Conservation (phyloP, 176 grass and related monocot genomes). For the Rhynchospora pubera region DNA sequence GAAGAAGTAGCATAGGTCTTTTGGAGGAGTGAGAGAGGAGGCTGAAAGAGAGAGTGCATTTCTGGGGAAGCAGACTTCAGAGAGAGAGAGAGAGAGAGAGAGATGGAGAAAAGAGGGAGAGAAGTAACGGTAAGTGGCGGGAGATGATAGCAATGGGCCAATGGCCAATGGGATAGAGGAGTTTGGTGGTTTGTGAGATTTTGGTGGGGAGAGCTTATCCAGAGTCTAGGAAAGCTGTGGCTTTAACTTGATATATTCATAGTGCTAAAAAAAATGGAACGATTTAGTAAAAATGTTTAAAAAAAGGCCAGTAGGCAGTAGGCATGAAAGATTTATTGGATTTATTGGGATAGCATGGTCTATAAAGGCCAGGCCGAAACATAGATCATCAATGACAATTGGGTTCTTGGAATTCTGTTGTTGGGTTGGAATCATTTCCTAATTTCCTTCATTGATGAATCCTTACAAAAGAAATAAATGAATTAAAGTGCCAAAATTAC, state of each 20-base stretch:
- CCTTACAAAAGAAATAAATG: too few species aligned
- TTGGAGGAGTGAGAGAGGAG: constrained; percentile 23
- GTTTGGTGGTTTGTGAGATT: constrained; percentile 26
- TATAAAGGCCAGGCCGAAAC: neutral
- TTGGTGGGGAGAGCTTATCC: neutral
- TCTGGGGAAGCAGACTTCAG: constrained; percentile 11
- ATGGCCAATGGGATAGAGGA: constrained; percentile 1
- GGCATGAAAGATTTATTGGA: neutral
- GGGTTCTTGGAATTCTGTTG: neutral
- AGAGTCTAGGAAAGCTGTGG: neutral
- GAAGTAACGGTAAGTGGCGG: constrained; percentile 12
- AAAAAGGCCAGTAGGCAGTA: too few species aligned
- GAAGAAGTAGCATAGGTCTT: constrained; percentile 34
- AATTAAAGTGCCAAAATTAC: too few species aligned
- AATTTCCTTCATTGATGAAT: neutral
- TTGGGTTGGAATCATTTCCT: neutral
- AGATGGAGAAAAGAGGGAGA: constrained; percentile 13
- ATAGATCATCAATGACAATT: neutral
- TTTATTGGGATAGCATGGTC: neutral
- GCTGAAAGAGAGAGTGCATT: constrained; percentile 27
- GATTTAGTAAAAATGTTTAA: neutral
- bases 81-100: constrained; percentile 32
- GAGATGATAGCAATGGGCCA: constrained; percentile 13
- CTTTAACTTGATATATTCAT: neutral
- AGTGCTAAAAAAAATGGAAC: neutral